These are phyloP conservation scores for Ogataea henricii DNA, from an alignment of 805 yeast genomes.

Conservation along the genomic window DNA sequence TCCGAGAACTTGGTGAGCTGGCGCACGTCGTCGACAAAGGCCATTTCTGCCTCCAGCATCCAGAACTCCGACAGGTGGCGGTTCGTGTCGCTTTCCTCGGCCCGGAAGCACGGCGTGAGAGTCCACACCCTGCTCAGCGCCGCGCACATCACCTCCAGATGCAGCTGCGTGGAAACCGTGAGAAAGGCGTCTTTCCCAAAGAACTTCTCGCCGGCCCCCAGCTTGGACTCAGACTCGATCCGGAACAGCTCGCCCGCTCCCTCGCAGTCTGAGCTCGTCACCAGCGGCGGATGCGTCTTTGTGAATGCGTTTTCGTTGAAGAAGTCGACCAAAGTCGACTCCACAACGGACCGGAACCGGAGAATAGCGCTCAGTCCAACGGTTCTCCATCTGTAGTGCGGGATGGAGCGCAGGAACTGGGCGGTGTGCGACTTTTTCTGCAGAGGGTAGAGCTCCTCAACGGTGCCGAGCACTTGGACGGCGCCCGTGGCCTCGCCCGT, in stretches of 20 bases:
- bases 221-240: slow-evolving; percentile 41
- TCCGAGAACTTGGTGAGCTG: slow-evolving; percentile 71
- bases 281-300: slow-evolving; percentile 82
- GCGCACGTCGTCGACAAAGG: slow-evolving; percentile 57
- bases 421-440: slow-evolving; percentile 76
- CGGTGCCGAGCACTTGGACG: slow-evolving; percentile 59
- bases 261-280: slow-evolving; percentile 92
- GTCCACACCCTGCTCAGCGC: slow-evolving; percentile 86
- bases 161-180: slow-evolving; percentile 92
- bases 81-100: slow-evolving; percentile 88
- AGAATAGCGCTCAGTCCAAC: slow-evolving; percentile 62
- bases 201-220: slow-evolving; percentile 39
- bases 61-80: slow-evolving; percentile 94
- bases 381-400: slow-evolving; percentile 77
- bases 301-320: slow-evolving; percentile 56
- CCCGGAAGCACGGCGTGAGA: slow-evolving; percentile 88
- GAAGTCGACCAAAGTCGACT: slow-evolving; percentile 52
- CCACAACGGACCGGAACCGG: slow-evolving; percentile 72
- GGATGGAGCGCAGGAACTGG: slow-evolving; percentile 68
- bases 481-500: not conserved
- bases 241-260: slow-evolving; percentile 93
- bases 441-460: slow-evolving; percentile 68
- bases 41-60: slow-evolving; percentile 94
- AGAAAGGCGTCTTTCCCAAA: slow-evolving; percentile 70
- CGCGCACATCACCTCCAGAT: slow-evolving; percentile 76